Base-by-base conservation (phyloP, 2,329 filamentous ascomycete genomes). In the Fusarium abutilonis region DNA sequence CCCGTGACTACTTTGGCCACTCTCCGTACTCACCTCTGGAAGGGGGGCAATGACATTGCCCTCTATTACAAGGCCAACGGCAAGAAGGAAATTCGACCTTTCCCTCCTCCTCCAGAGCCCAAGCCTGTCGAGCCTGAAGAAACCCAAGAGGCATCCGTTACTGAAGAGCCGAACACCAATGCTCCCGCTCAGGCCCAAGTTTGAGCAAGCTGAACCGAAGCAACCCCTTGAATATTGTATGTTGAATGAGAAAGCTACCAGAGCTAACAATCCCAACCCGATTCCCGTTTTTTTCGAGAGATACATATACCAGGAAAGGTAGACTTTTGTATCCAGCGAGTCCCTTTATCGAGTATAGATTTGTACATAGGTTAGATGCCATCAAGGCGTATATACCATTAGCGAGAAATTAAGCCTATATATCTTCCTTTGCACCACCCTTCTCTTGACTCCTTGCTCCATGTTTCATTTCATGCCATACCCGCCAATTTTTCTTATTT, bases 1-100 rank as follows among this genome's bases (percentile, higher is more conserved):
- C 87, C 89, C 7, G 90, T 89, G 29, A 97, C 97, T 89, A 98
- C 90, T 32, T 85, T 99, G n/a, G 92, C 93, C 5, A 97, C 93
- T 1, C 87, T 99, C 39, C 89, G 94, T 29, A 89, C 93, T 3
- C 93, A 97, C 72, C 83, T 98, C 50, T 99, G 95, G 95, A 92
- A 96, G 70, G 92, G 91, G 39, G 92, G 92, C n/a, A 93, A 90
- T 69, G 95, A 99, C 76, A 90, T 99, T 64, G 78, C 96, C 49
- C 81, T 99, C 45, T 86, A 92, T 72, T 99, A 99, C 82, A 96
- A 93, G 73, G 84, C 90, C 47, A 99, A 97, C 69, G 93, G 93
- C n/a, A 87, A 86, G 71, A 94, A 92, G 76, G 81, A 85, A 58
- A 80, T 87, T 47, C 76, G 76, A 5, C 76, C 76, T n/a, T 69